These are phyloP conservation scores for Sinapis alba DNA, from an alignment of 441 rosid genomes.

Conservation along the genomic window DNA sequence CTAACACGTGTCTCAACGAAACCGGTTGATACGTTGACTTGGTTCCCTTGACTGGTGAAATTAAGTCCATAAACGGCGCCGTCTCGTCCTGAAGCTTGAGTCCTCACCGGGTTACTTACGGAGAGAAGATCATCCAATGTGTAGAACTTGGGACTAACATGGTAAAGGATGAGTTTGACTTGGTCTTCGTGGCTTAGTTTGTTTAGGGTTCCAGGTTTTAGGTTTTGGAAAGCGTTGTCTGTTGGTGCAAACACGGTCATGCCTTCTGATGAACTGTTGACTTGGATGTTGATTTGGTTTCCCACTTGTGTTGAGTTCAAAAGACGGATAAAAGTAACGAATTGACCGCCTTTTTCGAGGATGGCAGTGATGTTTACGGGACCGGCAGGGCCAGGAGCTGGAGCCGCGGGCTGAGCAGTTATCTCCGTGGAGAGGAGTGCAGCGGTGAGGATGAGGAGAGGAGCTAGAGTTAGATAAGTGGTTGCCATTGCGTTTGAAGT, in stretches of 20 bases:
- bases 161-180: conserved; percentile 60
- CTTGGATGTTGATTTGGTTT: conserved; percentile 55
- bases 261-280: conserved; percentile 66
- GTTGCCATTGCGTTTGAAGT: conserved; percentile 27
- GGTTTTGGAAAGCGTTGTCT: conserved; percentile 68
- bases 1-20: conserved; percentile 53
- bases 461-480: conserved; percentile 33
- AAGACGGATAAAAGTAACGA: conserved; percentile 50
- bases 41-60: conserved; percentile 60
- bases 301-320: conserved; percentile 51
- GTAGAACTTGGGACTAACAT: conserved; percentile 59
- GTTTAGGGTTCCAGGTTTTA: conserved; percentile 55
- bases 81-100: conserved; percentile 55
- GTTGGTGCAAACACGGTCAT: conserved; percentile 78
- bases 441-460: conserved; percentile 39
- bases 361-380: conserved; percentile 62
- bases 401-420: conserved; percentile 42
- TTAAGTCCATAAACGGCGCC: conserved; percentile 56
- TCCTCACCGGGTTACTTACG: conserved; percentile 69
- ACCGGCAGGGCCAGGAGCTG: conserved; percentile 48
- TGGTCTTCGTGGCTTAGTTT: conserved; percentile 43
- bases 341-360: conserved; percentile 63
- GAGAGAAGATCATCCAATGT: conserved; percentile 46
- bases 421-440: conserved; percentile 31
- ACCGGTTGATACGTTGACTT: conserved; percentile 71